Base-by-base conservation (phyloP, 345 rosid species). In the Streptanthus diversifolius region DNA sequence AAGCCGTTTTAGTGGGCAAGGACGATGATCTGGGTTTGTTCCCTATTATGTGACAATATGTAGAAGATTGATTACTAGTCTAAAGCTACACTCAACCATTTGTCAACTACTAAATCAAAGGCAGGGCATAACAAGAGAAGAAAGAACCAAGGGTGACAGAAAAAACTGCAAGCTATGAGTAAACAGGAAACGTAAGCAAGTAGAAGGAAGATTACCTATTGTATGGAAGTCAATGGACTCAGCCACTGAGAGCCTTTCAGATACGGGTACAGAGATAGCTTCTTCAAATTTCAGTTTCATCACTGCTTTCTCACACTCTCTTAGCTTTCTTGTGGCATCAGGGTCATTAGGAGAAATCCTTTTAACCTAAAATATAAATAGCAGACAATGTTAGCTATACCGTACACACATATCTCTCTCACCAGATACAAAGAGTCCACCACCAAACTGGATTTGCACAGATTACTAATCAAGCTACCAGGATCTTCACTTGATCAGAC, bases 271-370 rank as follows among this genome's bases (percentile, higher is more conserved):
- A 53, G 99, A 73, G 69, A 95, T 95, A 51, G 99, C 99, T 81
- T 91, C 98, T 83, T 91, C 99, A 77, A 95, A 95, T 84, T 88
- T 95, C 63, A 90, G 76, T 78, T 91, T 95, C 93, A 83, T 84
- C 47, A 91, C 98, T 25, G 98, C 97, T 77, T 91, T 95, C 80
- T 91, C 97, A 66, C 99, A 95, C 68, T 91, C 98, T 79, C 73
- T 90, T 43, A 91, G 78, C 84, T 91, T 95, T 87, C 84, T 86
- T 58, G 88, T 60, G 57, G 99, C 98, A 75, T 95, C 99, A 13
- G 93, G 99, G 84, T 95, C 98, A 82, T 86, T 88, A 45, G 99
- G 99, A 82, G 75, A 66, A 55, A 95, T 77, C 84, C 78, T 87
- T 82, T 91, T 95, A 0, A 95, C 92, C 99, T 95, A 66, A 14